Evolutionary conservation across 768 basidiomycete species (phyloP), one percentile per base, ranked within the genome.

Genomic region (Naganishia antarctica): DNA sequence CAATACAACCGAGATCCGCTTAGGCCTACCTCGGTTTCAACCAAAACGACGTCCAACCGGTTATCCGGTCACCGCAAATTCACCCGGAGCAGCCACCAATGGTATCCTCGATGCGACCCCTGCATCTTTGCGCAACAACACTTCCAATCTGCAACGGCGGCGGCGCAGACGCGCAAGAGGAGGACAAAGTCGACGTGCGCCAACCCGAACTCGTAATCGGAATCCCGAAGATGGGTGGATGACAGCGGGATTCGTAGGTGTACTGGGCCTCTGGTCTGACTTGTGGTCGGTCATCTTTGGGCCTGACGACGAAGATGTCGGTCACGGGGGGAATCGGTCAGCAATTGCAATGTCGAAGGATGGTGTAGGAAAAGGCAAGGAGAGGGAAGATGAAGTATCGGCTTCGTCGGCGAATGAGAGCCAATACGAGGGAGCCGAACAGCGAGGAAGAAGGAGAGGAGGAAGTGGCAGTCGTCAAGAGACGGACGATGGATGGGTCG

Each of bases 401-500:
- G 60, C 60, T 0, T 57, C 65, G 23, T 40, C 37, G 12, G 65
- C 60, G 26, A 60, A 48, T 25, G 58, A 65, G 26, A 60, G n/a
- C 25, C 34, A 57, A 26, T 11, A 26, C 37, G 53, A 57, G 31
- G 13, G 7, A 21, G 8, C 34, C 11, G 37, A 60, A 47, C 16
- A 21, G 21, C 21, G 37, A 23, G 29, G 25, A 29, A 21, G 48
- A n/a, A 31, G 40, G 51, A 21, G 53, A 63, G 8, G 8, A 57
- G 15, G 57, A 48, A 48, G 26, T 6, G 16, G 1, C 37, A 2
- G 51, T n/a, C n/a, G 23, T 9, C 28, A 29, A 29, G 63, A 62
- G 2, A n/a, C 13, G 21, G 63, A 50, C 48, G 67, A 65, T 16
- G 62, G 41, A 25, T 72, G 71, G 71, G 62, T 70, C 3, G 70